phyloP scores from a whole-genome alignment of 208 protist species.

The Trypanosoma cruzi region DNA sequence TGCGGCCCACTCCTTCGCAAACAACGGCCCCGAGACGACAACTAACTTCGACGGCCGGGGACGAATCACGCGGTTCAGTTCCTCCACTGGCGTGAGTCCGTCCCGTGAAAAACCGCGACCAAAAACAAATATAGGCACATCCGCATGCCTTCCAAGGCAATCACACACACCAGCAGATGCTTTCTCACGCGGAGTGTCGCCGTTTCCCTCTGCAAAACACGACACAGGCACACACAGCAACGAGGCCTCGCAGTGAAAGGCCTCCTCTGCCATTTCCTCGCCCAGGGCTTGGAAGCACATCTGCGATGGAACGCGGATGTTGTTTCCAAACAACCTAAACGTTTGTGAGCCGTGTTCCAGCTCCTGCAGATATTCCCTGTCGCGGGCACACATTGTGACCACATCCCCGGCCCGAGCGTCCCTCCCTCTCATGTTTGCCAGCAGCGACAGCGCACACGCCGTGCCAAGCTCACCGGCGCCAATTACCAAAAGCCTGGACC shows the following conservation, averaged over 20 bases:
- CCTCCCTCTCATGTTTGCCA: slow-evolving; percentile 20
- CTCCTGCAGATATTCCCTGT: slow-evolving; percentile 33
- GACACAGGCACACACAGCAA: slow-evolving; percentile 31
- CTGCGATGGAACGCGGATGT: slow-evolving; percentile 16
- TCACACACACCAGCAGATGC: not conserved
- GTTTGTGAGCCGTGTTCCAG: slow-evolving; percentile 22
- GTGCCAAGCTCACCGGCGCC: slow-evolving; percentile 69
- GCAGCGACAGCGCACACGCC: slow-evolving; percentile 70
- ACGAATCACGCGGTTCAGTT: slow-evolving; percentile 6
- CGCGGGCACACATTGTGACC: slow-evolving; percentile 28
- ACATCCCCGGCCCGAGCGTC: not conserved
- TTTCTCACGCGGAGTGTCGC: not conserved
- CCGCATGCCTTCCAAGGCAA: slow-evolving; percentile 16
- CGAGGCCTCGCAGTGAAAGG: slow-evolving; percentile 16
- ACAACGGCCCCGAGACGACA: slow-evolving; percentile 61
- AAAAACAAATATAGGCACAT: slow-evolving; percentile 26
- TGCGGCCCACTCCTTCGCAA: slow-evolving; percentile 68
- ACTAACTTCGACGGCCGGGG: slow-evolving; percentile 31
- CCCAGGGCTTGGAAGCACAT: slow-evolving; percentile 25
- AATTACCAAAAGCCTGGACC: slow-evolving; percentile 37
- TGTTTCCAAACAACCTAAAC: slow-evolving; percentile 12
- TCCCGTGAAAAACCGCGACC: slow-evolving; percentile 24
- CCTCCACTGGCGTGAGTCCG: slow-evolving; percentile 20
- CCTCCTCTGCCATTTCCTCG: slow-evolving; percentile 6
- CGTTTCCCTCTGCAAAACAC: slow-evolving; percentile 19